A percentile compares a stretch with the other conserved stretches of the same genome.
phyloP scores from a whole-genome alignment of 768 basidiomycete species.

The Kwoniella europaea region DNA sequence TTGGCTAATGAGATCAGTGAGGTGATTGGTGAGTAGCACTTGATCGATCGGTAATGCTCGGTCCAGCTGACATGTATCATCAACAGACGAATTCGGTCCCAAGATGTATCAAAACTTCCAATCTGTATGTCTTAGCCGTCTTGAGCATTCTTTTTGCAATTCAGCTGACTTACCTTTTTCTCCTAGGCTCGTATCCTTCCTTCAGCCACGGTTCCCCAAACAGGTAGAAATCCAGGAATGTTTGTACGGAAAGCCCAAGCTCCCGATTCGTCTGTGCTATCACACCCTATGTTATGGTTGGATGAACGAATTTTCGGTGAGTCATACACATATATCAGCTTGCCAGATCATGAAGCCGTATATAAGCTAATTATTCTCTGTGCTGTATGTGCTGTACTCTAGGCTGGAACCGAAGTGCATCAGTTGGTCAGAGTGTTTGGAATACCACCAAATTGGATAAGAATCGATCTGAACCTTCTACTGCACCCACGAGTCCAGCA shows the following conservation, averaged over 20 bases:
- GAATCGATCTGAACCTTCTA: slow-evolving; percentile 62
- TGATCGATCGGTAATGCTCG: not conserved
- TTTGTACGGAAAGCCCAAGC: slow-evolving; percentile 73
- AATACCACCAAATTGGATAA: slow-evolving; percentile 63
- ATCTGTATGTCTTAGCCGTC: slow-evolving; percentile 62
- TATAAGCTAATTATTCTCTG: not conserved
- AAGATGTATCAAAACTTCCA: slow-evolving; percentile 85
- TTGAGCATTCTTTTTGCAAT: not conserved
- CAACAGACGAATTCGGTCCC: slow-evolving; percentile 79
- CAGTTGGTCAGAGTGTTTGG: slow-evolving; percentile 86
- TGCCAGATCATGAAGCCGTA: no score
- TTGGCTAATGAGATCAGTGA: slow-evolving; percentile 83
- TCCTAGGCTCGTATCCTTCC: slow-evolving; percentile 77
- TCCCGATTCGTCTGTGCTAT: slow-evolving; percentile 64
- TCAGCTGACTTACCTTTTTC: slow-evolving; percentile 11
- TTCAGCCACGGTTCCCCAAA: slow-evolving; percentile 82
- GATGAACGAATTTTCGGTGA: slow-evolving; percentile 87
- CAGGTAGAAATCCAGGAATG: slow-evolving; percentile 72
- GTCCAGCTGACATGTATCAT: slow-evolving; percentile 2
- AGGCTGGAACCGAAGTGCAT: slow-evolving; percentile 75
- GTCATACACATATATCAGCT: slow-evolving; percentile 10
- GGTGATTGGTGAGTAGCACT: slow-evolving; percentile 50
- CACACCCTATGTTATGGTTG: slow-evolving; percentile 92
- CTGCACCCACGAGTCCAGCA: slow-evolving; percentile 72
- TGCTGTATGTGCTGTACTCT: not conserved